Conservation (phyloP, 1,284 basidiomycete genomes). For the Cutaneotrichosporon mucoides region DNA sequence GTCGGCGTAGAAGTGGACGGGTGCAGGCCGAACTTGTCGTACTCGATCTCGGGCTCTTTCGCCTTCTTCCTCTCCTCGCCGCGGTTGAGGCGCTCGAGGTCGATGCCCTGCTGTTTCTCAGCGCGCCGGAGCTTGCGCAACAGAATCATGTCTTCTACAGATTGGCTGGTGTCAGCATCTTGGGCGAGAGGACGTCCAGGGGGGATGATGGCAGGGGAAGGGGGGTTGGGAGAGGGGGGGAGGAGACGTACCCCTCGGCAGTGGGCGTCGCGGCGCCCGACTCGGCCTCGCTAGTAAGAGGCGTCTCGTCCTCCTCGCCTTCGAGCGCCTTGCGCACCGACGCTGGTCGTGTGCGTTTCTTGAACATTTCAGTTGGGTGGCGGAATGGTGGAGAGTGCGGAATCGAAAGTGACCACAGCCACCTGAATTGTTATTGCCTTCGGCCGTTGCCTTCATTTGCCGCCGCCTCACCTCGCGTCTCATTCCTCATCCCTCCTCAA, state of each 20-base stretch:
- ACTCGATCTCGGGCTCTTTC: conserved; percentile 49
- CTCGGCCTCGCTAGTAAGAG: conserved; percentile 1
- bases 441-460: too few species aligned
- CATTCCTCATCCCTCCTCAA: too few species aligned
- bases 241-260: conserved; percentile 5
- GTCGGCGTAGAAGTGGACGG: background rate
- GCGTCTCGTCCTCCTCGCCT: conserved; percentile 2
- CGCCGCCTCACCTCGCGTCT: too few species aligned
- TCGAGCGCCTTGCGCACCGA: conserved; percentile 31
- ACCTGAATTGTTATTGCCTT: background rate
- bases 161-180: conserved; percentile 22
- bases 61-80: conserved; percentile 66
- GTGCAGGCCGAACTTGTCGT: conserved; percentile 55
- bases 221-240: background rate
- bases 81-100: conserved; percentile 73
- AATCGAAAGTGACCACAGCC: too few species aligned
- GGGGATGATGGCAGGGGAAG: too few species aligned
- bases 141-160: conserved; percentile 75
- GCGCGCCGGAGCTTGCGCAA: conserved; percentile 71
- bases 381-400: background rate
- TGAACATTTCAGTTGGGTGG: conserved; percentile 42
- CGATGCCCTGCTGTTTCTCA: conserved; percentile 67
- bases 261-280: background rate
- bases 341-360: conserved; percentile 49
- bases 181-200: background rate